Base-by-base conservation (phyloP, 2,329 filamentous ascomycete species). In the Ophiostoma sp. region DNA sequence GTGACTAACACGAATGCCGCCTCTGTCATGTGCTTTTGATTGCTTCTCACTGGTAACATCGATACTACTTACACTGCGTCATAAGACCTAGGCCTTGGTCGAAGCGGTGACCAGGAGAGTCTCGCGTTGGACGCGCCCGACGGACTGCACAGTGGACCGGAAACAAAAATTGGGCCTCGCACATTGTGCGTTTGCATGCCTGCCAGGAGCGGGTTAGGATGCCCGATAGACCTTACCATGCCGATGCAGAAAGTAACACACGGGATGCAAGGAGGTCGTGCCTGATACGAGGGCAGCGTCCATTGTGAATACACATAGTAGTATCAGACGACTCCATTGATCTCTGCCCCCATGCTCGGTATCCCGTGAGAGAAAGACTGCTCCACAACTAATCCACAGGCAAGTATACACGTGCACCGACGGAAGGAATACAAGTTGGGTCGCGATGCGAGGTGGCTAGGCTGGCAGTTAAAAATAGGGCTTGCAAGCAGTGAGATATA, bases 141-240 rank as follows among this genome's bases (percentile, higher is more conserved):
- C 28, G 28, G 28, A 5, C 28, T 19, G 17, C 28, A 2, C 28
- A 57, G 31, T 17, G 22, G 22, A 25, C 50, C 25, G n/a, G n/a
- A 31, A 57, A 19, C 25, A 22, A 63, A 39, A 39, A 33, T 22
- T 9, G 57, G 57, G 15, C 39, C 5, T 42, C 11, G 39, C 39
- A 11, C 31, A 15, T 36, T 45, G 36, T 3, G 6, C 57, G 28
- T 61, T 33, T 33, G 57, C n/a, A 22, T n/a, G 33, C n/a, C 36
- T n/a, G 33, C 33, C 8, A n/a, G n/a, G n/a, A n/a, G n/a, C n/a
- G n/a, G n/a, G n/a, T n/a, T n/a, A 39, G n/a, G 33, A 42, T 42
- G 59, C 61, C 61, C 61, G 61, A 28, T n/a, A 17, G 55, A 25
- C 61, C 36, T 42, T 64, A n/a, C n/a, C 61, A 25, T 64, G n/a